Evolutionary conservation across 495 filamentous ascomycete genomes (phyloP).

Genomic region (Aspergillus avenaceus): DNA sequence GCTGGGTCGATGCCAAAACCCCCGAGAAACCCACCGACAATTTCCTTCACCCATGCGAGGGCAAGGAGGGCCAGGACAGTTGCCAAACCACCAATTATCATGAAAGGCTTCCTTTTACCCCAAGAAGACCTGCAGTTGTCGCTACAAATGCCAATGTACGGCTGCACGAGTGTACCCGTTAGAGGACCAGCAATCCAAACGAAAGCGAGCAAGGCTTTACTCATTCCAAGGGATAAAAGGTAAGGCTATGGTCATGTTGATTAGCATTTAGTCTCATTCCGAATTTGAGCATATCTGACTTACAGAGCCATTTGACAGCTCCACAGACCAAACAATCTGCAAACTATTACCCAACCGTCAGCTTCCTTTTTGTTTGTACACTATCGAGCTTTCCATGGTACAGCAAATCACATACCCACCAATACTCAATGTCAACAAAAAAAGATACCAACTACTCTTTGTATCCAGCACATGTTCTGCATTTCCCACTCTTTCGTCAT

Average conservation of each 20-base stretch:
- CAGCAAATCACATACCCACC: conserved; percentile 54
- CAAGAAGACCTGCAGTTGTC: conserved; percentile 76
- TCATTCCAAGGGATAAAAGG: conserved; percentile 75
- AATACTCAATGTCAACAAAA: conserved; percentile 77
- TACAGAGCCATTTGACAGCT: conserved; percentile 80
- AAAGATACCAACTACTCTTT: conserved; percentile 77
- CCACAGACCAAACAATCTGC: conserved; percentile 93
- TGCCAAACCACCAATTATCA: conserved; percentile 68
- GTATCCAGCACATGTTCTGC: conserved; percentile 12
- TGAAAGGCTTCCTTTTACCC: conserved; percentile 88
- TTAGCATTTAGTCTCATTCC: not conserved
- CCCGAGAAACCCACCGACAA: conserved; percentile 63
- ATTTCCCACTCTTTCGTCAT: conserved; percentile 15
- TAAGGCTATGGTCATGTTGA: conserved; percentile 42
- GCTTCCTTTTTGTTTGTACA: too few species aligned
- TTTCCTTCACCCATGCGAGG: conserved; percentile 79
- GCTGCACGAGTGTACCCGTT: conserved; percentile 82
- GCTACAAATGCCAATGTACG: conserved; percentile 88
- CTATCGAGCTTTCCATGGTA: not conserved
- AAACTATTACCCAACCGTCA: conserved; percentile 41
- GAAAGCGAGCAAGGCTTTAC: conserved; percentile 86
- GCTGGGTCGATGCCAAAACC: conserved; percentile 66
- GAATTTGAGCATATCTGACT: conserved; percentile 13
- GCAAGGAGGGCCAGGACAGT: conserved; percentile 70
- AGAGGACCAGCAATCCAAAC: conserved; percentile 94